A percentile compares a stretch with the other conserved stretches of the same genome.
Conservation (phyloP, 306 rosid species). For the Canavalia gladiata region DNA sequence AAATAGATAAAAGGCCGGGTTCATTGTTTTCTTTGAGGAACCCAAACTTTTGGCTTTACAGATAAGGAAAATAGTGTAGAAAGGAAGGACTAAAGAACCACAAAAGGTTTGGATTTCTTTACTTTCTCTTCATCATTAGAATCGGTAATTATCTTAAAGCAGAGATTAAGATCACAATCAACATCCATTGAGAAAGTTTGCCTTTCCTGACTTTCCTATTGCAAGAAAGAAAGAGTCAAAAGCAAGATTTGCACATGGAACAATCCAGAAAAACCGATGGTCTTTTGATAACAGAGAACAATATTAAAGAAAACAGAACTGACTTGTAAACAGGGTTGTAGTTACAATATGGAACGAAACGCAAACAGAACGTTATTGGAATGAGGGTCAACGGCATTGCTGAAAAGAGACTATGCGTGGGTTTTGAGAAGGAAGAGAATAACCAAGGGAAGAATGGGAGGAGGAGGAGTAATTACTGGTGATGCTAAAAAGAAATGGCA, state of each 20-base stretch:
- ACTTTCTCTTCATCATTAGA: conserved; percentile 18
- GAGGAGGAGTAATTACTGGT: neutral
- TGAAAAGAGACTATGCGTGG: conserved; percentile 25
- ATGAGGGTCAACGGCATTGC: conserved; percentile 59
- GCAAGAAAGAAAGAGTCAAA: conserved; percentile 26
- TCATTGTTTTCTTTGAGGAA: conserved; percentile 55
- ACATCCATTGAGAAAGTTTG: conserved; percentile 38
- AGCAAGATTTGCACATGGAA: neutral
- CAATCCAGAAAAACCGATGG: neutral
- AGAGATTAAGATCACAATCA: conserved; percentile 51
- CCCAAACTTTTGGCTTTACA: conserved; percentile 59
- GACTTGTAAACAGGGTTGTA: neutral
- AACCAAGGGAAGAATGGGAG: neutral
- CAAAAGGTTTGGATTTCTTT: conserved; percentile 41
- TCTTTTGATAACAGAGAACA: neutral
- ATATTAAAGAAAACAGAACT: conserved; percentile 17
- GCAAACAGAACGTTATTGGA: neutral
- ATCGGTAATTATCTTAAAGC: conserved; percentile 3
- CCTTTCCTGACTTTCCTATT: conserved; percentile 35
- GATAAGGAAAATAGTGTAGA: conserved; percentile 51
- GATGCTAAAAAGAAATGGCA: conserved; percentile 10
- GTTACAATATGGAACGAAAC: conserved; percentile 17
- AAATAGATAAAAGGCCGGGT: conserved; percentile 55
- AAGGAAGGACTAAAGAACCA: conserved; percentile 43
- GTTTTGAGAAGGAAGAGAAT: neutral